These are phyloP conservation scores for Fusarium paranaense DNA, from an alignment of 2,329 filamentous ascomycete genomes.

Conservation along the genomic window DNA sequence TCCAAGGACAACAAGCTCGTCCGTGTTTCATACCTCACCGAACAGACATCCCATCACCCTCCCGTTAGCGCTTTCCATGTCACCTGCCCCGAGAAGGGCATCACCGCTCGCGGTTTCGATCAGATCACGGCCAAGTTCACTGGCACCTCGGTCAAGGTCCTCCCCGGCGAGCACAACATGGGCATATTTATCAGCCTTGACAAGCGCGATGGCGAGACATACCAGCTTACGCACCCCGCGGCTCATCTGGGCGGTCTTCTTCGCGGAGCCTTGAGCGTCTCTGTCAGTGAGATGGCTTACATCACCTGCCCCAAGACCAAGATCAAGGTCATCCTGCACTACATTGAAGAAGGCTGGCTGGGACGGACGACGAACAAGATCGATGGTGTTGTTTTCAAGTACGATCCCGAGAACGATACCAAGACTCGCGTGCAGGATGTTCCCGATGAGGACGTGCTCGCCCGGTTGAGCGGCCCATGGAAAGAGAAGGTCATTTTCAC, in stretches of 20 bases:
- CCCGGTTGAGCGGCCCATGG: constrained; percentile 87
- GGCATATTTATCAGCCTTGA: constrained; percentile 94
- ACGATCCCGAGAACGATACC: constrained; percentile 87
- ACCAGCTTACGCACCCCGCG: constrained; percentile 94
- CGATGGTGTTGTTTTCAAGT: constrained; percentile 89
- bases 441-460: constrained; percentile 84
- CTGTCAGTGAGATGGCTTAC: constrained; percentile 89
- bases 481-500: constrained; percentile 76
- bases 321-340: constrained; percentile 92
- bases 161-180: constrained; percentile 91
- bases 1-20: constrained; percentile 64
- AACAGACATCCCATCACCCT: constrained; percentile 98
- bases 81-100: constrained; percentile 89
- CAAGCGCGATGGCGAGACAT: constrained; percentile 85
- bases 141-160: constrained; percentile 91
- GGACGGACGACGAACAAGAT: constrained; percentile 92
- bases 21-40: constrained; percentile 92
- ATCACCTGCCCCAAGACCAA: constrained; percentile 90
- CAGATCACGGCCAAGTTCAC: constrained; percentile 98
- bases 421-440: constrained; percentile 87
- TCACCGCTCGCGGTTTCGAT: constrained; percentile 90
- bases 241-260: constrained; percentile 91
- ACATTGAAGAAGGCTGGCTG: constrained; percentile 95
- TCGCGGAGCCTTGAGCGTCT: constrained; percentile 87
- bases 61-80: constrained; percentile 97